A percentile compares a stretch with the other conserved stretches of the same genome.
These are phyloP conservation scores for Emmonsiellopsis sp. DNA, from an alignment of 2,329 filamentous ascomycete genomes.

Conservation along the genomic window DNA sequence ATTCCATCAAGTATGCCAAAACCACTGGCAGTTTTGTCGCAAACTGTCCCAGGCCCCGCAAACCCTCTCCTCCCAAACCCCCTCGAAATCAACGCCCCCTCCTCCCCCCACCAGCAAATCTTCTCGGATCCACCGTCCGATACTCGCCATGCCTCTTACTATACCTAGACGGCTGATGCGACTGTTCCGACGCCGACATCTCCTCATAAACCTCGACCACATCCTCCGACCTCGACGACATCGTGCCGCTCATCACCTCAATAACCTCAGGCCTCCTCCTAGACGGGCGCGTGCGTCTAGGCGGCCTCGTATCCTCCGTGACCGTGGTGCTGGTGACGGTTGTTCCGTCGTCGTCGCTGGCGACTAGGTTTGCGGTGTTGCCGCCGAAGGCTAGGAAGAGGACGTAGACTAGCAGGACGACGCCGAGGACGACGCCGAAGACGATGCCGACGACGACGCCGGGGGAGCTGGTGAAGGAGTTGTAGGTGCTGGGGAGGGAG, in stretches of 20 bases:
- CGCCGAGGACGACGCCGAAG: conserved; percentile 39
- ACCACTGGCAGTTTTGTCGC: no score
- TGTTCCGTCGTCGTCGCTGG: conserved; percentile 20
- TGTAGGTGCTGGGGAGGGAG: conserved; percentile 54
- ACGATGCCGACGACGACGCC: conserved; percentile 53
- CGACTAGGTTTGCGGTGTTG: conserved; percentile 14
- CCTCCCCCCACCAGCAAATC: conserved; percentile 12
- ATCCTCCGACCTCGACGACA: conserved; percentile 32
- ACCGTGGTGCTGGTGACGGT: neutral
- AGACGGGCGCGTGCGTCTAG: conserved; percentile 8
- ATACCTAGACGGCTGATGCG: conserved; percentile 21
- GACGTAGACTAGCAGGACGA: conserved; percentile 45
- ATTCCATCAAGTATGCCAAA: no score
- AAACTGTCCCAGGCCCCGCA: neutral
- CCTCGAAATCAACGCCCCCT: conserved; percentile 11
- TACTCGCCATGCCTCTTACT: conserved; percentile 34
- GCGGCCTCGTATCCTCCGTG: conserved; percentile 4
- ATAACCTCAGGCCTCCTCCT: conserved; percentile 26
- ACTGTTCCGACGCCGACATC: conserved; percentile 25
- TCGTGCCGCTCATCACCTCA: conserved; percentile 32
- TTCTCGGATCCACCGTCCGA: conserved; percentile 39
- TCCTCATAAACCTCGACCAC: conserved; percentile 53
- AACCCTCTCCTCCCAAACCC: neutral
- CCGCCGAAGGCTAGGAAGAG: conserved; percentile 43
- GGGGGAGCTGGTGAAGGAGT: conserved; percentile 43